Conservation (phyloP, 192 early-diverging fungal genomes). For the Backusella sp. region DNA sequence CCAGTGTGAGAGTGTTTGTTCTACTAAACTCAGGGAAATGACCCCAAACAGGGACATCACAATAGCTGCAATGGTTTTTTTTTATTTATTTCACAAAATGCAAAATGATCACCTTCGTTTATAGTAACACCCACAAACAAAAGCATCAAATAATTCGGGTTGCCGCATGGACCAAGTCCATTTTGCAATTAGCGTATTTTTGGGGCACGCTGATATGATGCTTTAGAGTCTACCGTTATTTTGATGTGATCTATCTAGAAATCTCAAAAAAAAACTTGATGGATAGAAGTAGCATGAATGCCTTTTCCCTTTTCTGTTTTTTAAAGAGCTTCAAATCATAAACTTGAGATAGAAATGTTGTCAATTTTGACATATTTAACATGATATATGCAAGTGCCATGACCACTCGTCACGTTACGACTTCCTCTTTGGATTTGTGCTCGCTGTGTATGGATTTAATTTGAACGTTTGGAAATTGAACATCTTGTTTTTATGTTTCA, state of each 20-base stretch:
- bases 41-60: not conserved
- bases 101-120: not conserved
- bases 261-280: too few species aligned
- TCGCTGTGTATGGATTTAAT: not conserved
- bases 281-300: not conserved
- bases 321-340: not conserved
- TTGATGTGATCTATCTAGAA: too few species aligned
- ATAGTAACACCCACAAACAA: not conserved
- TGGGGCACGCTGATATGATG: not conserved
- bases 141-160: too few species aligned
- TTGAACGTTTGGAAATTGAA: not conserved
- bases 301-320: not conserved
- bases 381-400: not conserved
- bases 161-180: not conserved
- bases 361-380: not conserved
- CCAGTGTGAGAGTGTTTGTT: not conserved
- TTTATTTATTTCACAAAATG: not conserved
- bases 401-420: not conserved
- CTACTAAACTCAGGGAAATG: not conserved
- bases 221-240: too few species aligned
- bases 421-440: not conserved
- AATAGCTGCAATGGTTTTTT: not conserved
- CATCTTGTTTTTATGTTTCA: not conserved
- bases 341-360: not conserved
- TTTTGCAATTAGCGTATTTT: not conserved